Conservation (phyloP, 768 basidiomycete species). For the Clathrus columnatus region DNA sequence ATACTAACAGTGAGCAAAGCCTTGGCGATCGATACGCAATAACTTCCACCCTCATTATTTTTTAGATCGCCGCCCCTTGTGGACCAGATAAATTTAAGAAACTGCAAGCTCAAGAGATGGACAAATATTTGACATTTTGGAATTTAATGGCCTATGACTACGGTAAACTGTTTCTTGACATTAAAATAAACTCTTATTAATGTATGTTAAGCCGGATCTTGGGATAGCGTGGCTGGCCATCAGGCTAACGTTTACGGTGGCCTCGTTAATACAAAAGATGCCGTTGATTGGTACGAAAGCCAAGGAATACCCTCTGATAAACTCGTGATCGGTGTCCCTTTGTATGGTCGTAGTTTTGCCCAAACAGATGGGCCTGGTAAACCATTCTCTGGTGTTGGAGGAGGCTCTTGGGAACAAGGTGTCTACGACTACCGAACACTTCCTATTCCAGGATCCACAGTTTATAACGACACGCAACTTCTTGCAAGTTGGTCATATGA, state of each 20-base stretch:
- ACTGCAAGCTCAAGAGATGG: conserved; percentile 76
- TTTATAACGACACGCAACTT: conserved; percentile 54
- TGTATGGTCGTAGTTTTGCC: conserved; percentile 89
- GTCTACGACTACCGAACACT: conserved; percentile 91
- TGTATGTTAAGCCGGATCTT: conserved; percentile 31
- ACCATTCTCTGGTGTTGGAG: conserved; percentile 74
- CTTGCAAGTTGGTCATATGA: conserved; percentile 84
- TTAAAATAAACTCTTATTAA: background rate
- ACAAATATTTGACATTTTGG: conserved; percentile 86
- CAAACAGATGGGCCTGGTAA: conserved; percentile 75
- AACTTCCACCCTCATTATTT: background rate
- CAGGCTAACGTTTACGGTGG: conserved; percentile 80
- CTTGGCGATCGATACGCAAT: background rate
- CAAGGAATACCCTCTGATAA: conserved; percentile 71
- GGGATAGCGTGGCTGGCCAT: conserved; percentile 38
- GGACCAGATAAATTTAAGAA: conserved; percentile 81
- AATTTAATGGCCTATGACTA: conserved; percentile 93
- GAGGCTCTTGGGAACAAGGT: conserved; percentile 84
- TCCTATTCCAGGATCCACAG: conserved; percentile 63
- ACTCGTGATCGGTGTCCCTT: conserved; percentile 83
- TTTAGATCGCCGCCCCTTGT: conserved; percentile 88
- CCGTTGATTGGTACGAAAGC: conserved; percentile 60
- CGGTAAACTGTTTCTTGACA: background rate
- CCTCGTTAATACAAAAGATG: conserved; percentile 51
- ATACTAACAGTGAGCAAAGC: conserved; percentile 54